Evolutionary conservation across 129 eudicot species (phyloP), one percentile per base, ranked within the genome.

Genomic region (Erigeron canadensis): DNA sequence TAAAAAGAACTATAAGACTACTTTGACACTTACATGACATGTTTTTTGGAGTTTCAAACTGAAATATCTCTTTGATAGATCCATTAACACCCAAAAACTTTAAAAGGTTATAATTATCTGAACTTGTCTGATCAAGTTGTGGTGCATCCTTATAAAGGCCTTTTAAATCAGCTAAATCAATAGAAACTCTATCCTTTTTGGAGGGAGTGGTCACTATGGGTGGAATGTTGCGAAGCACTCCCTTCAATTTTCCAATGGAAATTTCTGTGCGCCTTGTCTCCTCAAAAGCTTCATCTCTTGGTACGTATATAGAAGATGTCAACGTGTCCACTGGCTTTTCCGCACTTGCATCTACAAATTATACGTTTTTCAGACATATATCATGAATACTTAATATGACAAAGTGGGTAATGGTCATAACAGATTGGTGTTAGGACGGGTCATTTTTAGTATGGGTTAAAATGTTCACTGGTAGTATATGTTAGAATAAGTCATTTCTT

Each of bases 281-380:
- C 86, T 93, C 98, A 12, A 93, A 75, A 56, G 75, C 88, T 82
- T 93, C 98, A 66, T 93, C 98, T 71, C 95, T 82, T 22, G 98
- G 98, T 63, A 93, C 96, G 22, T 89, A 93, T 82, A 81, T 82
- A 37, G 96, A 88, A 22, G 74, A 56, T 7, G 18, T 75, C 65
- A 65, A 13, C 9, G 72, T 22, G 44, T 75, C 28, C 69, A 80
- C 70, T 10, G 87, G 96, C 79, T 80, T 85, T 80, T 93, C 96
- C 67, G 81, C 86, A 22, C 51, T 66, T 75, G 18, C 67, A 56
- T 75, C 79, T 75, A 56, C 73, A 66, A 42, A 55, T 47, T n/a
- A 56, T 55, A 5, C 13, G 43, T 65, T 19, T 19, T 5, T 12
- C 11, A 43, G 37, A 67, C 47, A 17, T 5, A 3, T 38, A 38